phyloP scores from a whole-genome alignment of 352 stramenopile genomes.

The Pythium dissotocum region DNA sequence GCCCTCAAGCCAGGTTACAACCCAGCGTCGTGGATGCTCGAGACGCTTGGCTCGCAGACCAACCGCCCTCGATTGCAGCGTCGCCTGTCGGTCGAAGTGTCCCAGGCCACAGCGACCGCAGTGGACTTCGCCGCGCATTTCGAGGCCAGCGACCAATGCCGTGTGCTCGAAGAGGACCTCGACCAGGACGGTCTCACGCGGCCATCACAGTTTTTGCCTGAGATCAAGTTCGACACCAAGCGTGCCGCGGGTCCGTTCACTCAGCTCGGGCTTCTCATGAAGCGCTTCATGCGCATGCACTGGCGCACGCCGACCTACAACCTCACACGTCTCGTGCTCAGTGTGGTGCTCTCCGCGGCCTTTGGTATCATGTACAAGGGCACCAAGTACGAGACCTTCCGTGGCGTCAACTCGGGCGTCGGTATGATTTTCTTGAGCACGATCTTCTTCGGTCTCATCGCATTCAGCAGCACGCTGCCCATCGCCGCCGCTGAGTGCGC shows the following conservation, averaged over 20 bases:
- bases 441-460: conserved; percentile 77
- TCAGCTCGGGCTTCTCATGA: conserved; percentile 40
- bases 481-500: conserved; percentile 71
- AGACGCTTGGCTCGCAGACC: conserved; percentile 23
- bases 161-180: conserved; percentile 45
- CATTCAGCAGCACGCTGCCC: conserved; percentile 61
- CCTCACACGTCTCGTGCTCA: conserved; percentile 67
- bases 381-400: conserved; percentile 48
- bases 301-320: conserved; percentile 72
- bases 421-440: conserved; percentile 86
- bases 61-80: conserved; percentile 16
- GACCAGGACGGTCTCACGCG: conserved; percentile 45
- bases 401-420: conserved; percentile 47
- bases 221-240: conserved; percentile 49
- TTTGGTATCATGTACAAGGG: conserved; percentile 75
- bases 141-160: conserved; percentile 36
- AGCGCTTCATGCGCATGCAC: conserved; percentile 40
- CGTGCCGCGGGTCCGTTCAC: conserved; percentile 28
- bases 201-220: conserved; percentile 35
- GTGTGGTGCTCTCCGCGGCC: conserved; percentile 55
- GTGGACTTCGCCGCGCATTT: conserved; percentile 38
- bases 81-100: background rate
- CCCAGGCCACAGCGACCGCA: background rate
- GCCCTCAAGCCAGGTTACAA: conserved; percentile 40
- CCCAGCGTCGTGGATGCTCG: conserved; percentile 83